These are phyloP conservation scores for Chalciporus sp. DNA, from an alignment of 1,284 basidiomycete genomes.

Conservation along the genomic window DNA sequence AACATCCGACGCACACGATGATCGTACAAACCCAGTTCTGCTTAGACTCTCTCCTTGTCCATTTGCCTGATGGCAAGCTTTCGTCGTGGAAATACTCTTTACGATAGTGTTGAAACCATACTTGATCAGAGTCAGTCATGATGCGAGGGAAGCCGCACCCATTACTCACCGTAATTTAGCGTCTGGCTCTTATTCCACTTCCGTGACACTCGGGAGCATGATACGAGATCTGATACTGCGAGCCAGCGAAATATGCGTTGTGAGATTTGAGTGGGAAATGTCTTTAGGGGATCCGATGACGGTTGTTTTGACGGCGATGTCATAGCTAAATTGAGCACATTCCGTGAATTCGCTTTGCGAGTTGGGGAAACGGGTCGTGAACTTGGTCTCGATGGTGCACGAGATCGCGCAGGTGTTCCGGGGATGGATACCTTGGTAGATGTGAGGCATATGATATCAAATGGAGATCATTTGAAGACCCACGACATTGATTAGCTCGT, in stretches of 20 bases:
- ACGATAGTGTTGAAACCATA: constrained; percentile 88
- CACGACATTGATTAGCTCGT: constrained; percentile 78
- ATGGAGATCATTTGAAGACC: constrained; percentile 33
- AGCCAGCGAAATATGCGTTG: constrained; percentile 76
- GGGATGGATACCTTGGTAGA: constrained; percentile 61
- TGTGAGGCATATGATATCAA: background rate
- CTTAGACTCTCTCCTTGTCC: constrained; percentile 85
- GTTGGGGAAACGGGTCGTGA: constrained; percentile 65
- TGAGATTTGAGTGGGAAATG: constrained; percentile 77
- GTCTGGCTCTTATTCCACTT: constrained; percentile 89
- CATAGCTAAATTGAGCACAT: constrained; percentile 13
- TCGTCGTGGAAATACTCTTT: constrained; percentile 81
- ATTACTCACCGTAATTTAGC: constrained; percentile 78
- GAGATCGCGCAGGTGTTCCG: constrained; percentile 66
- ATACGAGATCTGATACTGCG: constrained; percentile 67
- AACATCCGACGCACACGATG: background rate
- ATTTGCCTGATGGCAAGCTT: constrained; percentile 75
- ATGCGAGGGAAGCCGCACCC: background rate
- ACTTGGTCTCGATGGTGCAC: constrained; percentile 49
- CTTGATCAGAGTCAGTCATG: constrained; percentile 40
- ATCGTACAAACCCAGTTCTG: constrained; percentile 70
- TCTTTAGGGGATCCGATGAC: constrained; percentile 64
- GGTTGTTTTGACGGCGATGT: constrained; percentile 29
- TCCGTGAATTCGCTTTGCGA: constrained; percentile 46
- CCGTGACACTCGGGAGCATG: constrained; percentile 77